phyloP scores from a whole-genome alignment of 2,329 filamentous ascomycete species.

The Fusarium papillatum region DNA sequence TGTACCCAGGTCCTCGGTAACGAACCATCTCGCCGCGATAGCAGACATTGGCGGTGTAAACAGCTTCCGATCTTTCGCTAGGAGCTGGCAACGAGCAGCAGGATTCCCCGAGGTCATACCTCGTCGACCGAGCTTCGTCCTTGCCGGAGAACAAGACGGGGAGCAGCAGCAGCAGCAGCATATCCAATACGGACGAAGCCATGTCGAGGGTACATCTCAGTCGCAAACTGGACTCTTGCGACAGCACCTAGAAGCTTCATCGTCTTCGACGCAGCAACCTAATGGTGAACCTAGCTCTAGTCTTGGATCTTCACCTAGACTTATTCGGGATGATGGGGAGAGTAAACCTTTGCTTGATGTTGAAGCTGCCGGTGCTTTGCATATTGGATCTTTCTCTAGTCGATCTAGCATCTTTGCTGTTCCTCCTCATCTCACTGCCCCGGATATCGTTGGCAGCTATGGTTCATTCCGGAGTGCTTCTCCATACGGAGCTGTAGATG shows the following conservation, averaged over 20 bases:
- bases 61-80: conserved; percentile 93
- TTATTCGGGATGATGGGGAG: conserved; percentile 56
- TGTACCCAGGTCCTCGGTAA: conserved; percentile 67
- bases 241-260: conserved; percentile 63
- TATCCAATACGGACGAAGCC: conserved; percentile 57
- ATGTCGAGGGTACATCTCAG: conserved; percentile 52
- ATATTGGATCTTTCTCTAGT: conserved; percentile 45
- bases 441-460: conserved; percentile 81
- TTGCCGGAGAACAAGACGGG: conserved; percentile 64
- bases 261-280: conserved; percentile 37
- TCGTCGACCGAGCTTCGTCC: conserved; percentile 80
- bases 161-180: conserved; percentile 28
- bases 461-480: conserved; percentile 61
- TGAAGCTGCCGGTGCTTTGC: conserved; percentile 53
- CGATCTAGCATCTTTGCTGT: conserved; percentile 66
- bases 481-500: conserved; percentile 67
- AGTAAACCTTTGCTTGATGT: conserved; percentile 61
- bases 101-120: conserved; percentile 91
- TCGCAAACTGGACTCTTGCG: conserved; percentile 61
- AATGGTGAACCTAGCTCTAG: conserved; percentile 42
- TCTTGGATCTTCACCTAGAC: conserved; percentile 26
- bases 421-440: conserved; percentile 73
- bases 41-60: conserved; percentile 90
- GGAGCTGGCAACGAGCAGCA: conserved; percentile 92
- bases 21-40: conserved; percentile 67